Base-by-base conservation (phyloP, 768 basidiomycete species). In the Suillus weaverae region DNA sequence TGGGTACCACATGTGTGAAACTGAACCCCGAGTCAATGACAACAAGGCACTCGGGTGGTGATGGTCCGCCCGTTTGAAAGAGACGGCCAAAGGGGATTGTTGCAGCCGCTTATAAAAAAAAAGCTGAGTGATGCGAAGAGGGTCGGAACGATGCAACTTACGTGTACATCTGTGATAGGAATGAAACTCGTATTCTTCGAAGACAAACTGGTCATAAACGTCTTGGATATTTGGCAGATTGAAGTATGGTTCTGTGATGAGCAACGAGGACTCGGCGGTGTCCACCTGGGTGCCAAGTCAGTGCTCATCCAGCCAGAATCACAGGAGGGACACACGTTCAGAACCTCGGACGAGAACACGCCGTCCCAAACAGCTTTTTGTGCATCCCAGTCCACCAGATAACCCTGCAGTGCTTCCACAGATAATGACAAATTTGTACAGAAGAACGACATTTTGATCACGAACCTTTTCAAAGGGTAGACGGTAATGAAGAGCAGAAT, bases 311-410 rank as follows among this genome's bases (percentile, higher is more conserved):
- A 63, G 48, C 4, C 53, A 35, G 46, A 4, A 32, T 16, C 41
- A 35, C 18, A 32, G 26, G 51, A 55, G 51, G 38, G 20, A 73
- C 81, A 72, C 74, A 91, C 92, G 66, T 85, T 85, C 63, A 93
- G 80, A 55, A 83, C 85, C 63, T 89, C 83, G 50, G 84, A 83
- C 26, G 91, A 91, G 76, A 97, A 94, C 30, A 97, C 71, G 13
- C 91, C 88, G 68, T 98, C 96, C 95, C 95, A 98, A 6, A 99
- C 83, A 20, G 91, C 90, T 76, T 97, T 97, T 76, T 99, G 88
- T 3, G 91, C 91, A 68, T 97, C 95, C 96, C 96, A 99, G 72
- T 97, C 95, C 35, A 93, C 89, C 18, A 97, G 80, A 76, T 91
- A 94, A 33, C 96, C 96, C 96, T 97, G 74, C 51, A 68, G 62